Evolutionary conservation across 2,329 filamentous ascomycete species (phyloP).

Genomic region (Tolypocladium paradoxum): DNA sequence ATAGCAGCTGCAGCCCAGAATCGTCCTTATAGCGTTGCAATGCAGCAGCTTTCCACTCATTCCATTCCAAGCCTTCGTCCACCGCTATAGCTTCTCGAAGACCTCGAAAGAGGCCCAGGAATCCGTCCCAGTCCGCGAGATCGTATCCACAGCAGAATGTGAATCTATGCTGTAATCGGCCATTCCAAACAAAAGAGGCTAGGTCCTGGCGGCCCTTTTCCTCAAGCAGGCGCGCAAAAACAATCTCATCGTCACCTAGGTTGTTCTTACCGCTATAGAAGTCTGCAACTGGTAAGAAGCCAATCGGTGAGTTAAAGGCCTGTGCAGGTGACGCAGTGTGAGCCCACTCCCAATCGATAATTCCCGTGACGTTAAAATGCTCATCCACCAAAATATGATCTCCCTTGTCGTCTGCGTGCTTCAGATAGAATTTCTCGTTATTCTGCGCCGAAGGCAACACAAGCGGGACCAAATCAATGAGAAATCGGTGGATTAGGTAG

Average conservation of each 20-base stretch:
- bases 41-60: slow-evolving; percentile 24
- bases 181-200: slow-evolving; percentile 23
- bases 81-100: slow-evolving; percentile 22
- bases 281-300: slow-evolving; percentile 26
- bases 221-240: slow-evolving; percentile 20
- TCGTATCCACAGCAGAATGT: slow-evolving; percentile 31
- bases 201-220: slow-evolving; percentile 24
- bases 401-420: slow-evolving; percentile 31
- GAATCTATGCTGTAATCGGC: slow-evolving; percentile 26
- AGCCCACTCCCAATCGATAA: slow-evolving; percentile 35
- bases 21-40: slow-evolving; percentile 23
- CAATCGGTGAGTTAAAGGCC: slow-evolving; percentile 31
- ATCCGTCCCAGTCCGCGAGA: slow-evolving; percentile 29
- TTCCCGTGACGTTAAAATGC: slow-evolving; percentile 32
- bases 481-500: slow-evolving; percentile 30
- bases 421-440: slow-evolving; percentile 29
- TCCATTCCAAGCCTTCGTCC: slow-evolving; percentile 24
- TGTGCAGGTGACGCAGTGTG: slow-evolving; percentile 20
- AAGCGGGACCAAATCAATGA: slow-evolving; percentile 24
- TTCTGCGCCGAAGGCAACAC: slow-evolving; percentile 11
- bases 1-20: slow-evolving; percentile 4
- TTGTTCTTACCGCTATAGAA: slow-evolving; percentile 26
- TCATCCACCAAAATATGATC: slow-evolving; percentile 36
- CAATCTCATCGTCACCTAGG: slow-evolving; percentile 25
- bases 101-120: slow-evolving; percentile 28